Percentiles rank a stretch among this genome's conserved stretches.
Evolutionary conservation across 2,329 filamentous ascomycete genomes (phyloP).

Genomic region (Emydomyces testavorans): DNA sequence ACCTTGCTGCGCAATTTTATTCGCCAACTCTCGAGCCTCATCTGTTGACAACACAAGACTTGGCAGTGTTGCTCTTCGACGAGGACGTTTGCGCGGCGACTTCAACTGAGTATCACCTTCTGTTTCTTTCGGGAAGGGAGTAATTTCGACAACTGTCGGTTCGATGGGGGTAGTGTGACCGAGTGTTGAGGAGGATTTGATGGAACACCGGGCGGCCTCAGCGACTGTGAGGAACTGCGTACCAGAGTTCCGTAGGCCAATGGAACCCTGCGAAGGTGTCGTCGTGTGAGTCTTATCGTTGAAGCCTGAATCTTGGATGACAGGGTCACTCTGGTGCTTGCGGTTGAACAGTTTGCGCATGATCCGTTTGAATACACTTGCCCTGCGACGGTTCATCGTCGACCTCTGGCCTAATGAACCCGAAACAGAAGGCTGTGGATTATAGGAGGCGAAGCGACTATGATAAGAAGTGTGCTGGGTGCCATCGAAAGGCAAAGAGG

Average conservation of each 20-base stretch:
- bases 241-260: constrained; percentile 15
- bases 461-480: constrained; percentile 14
- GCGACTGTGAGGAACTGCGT: constrained; percentile 20
- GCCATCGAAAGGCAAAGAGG: constrained; percentile 15
- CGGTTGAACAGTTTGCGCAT: constrained; percentile 37
- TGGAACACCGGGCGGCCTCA: constrained; percentile 17
- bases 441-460: constrained; percentile 17
- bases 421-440: constrained; percentile 20
- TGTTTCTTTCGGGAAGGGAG: not conserved
- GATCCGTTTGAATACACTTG: constrained; percentile 34
- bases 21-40: constrained; percentile 23
- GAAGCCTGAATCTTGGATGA: constrained; percentile 20
- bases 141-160: constrained; percentile 3
- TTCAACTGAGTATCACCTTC: constrained; percentile 2
- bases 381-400: constrained; percentile 29
- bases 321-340: constrained; percentile 27
- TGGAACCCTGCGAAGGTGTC: constrained; percentile 10
- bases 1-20: constrained; percentile 14
- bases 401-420: constrained; percentile 20
- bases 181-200: constrained; percentile 7
- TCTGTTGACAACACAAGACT: constrained; percentile 36
- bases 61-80: constrained; percentile 35
- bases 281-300: constrained; percentile 3
- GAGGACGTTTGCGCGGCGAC: constrained; percentile 15
- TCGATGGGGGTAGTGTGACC: not conserved